Base-by-base conservation (phyloP, 495 filamentous ascomycete species). In the Neurospora africana region DNA sequence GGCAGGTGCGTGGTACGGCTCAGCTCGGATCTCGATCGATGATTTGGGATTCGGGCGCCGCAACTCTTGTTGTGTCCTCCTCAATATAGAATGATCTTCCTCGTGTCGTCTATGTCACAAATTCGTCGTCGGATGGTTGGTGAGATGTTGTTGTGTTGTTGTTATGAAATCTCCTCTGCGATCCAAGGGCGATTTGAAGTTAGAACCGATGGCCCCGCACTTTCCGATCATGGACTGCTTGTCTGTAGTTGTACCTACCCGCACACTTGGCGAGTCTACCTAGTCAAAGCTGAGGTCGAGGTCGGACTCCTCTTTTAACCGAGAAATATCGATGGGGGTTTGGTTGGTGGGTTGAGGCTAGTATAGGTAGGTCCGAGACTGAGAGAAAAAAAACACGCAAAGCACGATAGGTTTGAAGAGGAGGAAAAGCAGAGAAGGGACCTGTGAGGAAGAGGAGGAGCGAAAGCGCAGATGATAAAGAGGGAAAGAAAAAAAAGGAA, bases 371-470 rank as follows among this genome's bases (percentile, higher is more conserved):
- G 53, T 13, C 47, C 23, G n/a, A 61, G 53, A 65, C 53, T 65
- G 53, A 19, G 53, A 7, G 53, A 65, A 61, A 1, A 65, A 33
- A 1, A 65, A 65, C 53, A 65, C 27, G 27, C 53, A 33, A 33
- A 67, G 39, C 39, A 72, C 27, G 69, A 61, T 36, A 19, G 74
- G 53, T 47, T 69, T 61, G 15, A 65, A 71, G 58, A 74, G 41
- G 39, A 75, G 74, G 75, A 73, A 75, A 74, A 75, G 71, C 58
- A 17, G n/a, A 69, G 44, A n/a, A 71, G 43, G 38, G 44, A 72
- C 61, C 5, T 71, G 27, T 6, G 11, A 36, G 43, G 43, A 19
- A 47, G 69, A 71, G 37, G 15, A 71, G 53, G 72, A 68, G 73
- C 33, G 69, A 67, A 44, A 69, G 41, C 2, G 70, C 30, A 69